Conservation (phyloP, 1,139 yeast genomes). For the Spencermartinsiella ligniputridi region DNA sequence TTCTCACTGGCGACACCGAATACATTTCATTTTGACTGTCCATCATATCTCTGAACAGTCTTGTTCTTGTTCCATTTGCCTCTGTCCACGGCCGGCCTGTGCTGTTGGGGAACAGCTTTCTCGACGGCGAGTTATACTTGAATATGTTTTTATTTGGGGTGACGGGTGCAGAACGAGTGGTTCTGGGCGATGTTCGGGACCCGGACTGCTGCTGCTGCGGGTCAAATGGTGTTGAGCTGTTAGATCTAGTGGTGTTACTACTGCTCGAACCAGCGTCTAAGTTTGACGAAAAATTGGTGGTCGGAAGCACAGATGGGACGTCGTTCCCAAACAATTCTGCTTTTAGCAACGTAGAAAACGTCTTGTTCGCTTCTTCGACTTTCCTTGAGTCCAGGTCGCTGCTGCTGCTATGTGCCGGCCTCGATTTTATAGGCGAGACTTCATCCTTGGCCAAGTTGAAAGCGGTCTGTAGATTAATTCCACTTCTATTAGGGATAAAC, state of each 20-base stretch:
- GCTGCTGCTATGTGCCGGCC: conserved; percentile 34
- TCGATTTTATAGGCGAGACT: conserved; percentile 5
- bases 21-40: conserved; percentile 40
- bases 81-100: conserved; percentile 7
- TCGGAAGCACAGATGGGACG: conserved; percentile 51
- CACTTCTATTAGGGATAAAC: conserved; percentile 80
- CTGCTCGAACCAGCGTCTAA: conserved; percentile 1
- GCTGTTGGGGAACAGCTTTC: conserved; percentile 6
- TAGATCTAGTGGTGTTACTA: conserved; percentile 5
- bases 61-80: conserved; percentile 6
- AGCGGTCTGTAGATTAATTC: conserved; percentile 85
- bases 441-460: conserved; percentile 55
- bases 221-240: conserved; percentile 4
- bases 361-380: conserved; percentile 79
- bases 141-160: conserved; percentile 37
- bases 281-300: conserved; percentile 1
- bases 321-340: conserved; percentile 91
- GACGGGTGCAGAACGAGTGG: conserved; percentile 34
- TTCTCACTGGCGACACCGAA: conserved; percentile 82
- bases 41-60: conserved; percentile 14
- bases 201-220: conserved; percentile 6
- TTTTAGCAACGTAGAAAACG: conserved; percentile 79
- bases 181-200: conserved; percentile 27
- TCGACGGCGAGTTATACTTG: conserved; percentile 28
- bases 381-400: conserved; percentile 64